A percentile compares a stretch with the other conserved stretches of the same genome.
These are phyloP conservation scores for Ustilago vetiveriae DNA, from an alignment of 1,284 basidiomycete species.

Conservation along the genomic window DNA sequence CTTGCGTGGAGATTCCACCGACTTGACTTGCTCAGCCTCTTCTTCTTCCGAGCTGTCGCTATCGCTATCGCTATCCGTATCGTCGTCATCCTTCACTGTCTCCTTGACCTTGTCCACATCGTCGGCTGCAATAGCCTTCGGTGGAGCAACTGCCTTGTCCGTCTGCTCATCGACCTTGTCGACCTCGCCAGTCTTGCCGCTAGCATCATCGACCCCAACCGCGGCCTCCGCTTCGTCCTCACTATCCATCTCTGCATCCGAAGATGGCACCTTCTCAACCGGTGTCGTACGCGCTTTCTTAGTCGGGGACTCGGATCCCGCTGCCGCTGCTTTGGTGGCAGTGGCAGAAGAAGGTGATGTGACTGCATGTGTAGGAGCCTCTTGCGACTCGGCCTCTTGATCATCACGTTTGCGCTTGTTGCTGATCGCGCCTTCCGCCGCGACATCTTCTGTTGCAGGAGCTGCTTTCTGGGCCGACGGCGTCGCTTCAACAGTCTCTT, in stretches of 20 bases:
- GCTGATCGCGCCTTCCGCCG: conserved; percentile 1
- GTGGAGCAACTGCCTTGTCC: conserved; percentile 3
- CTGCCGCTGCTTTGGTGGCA: not conserved
- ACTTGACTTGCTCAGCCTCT: conserved; percentile 29
- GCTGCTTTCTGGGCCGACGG: not conserved
- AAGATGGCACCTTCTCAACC: conserved; percentile 8
- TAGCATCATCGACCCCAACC: conserved; percentile 15
- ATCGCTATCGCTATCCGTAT: conserved; percentile 1
- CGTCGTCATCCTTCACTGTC: conserved; percentile 8
- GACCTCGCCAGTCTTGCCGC: not conserved
- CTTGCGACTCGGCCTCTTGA: conserved; percentile 2
- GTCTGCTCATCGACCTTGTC: not conserved
- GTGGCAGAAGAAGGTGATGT: too few species aligned
- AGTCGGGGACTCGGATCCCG: conserved; percentile 9
- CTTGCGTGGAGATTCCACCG: conserved; percentile 15
- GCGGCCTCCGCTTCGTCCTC: conserved; percentile 41
- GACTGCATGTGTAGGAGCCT: too few species aligned
- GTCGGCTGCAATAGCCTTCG: conserved; percentile 3
- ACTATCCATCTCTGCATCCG: conserved; percentile 34
- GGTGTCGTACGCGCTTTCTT: conserved; percentile 25
- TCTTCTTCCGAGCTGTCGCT: conserved; percentile 22
- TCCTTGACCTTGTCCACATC: conserved; percentile 1
- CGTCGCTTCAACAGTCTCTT: conserved; percentile 5
- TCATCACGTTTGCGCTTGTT: conserved; percentile 36
- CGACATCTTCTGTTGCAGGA: not conserved